These are phyloP conservation scores for Rhizopus microsporus DNA, from an alignment of 371 early-diverging fungal genomes.

Conservation along the genomic window DNA sequence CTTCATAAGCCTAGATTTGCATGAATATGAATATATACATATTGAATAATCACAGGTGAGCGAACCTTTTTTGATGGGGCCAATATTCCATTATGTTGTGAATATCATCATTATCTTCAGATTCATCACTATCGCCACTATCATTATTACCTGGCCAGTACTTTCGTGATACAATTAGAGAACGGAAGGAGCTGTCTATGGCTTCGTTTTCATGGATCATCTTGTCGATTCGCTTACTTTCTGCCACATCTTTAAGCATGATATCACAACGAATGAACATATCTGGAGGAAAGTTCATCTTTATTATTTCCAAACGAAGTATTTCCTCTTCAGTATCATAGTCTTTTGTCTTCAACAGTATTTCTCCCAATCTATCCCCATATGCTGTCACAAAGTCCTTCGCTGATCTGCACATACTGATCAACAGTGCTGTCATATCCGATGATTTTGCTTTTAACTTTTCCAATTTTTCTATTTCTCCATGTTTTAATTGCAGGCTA, in stretches of 20 bases:
- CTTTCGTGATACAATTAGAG: slow-evolving; percentile 27
- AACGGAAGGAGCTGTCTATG: slow-evolving; percentile 19
- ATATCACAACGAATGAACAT: slow-evolving; percentile 40
- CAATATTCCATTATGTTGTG: neutral
- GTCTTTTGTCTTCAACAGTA: slow-evolving; percentile 18
- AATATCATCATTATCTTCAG: slow-evolving; percentile 6
- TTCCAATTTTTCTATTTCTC: slow-evolving; percentile 13
- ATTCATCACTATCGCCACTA: slow-evolving; percentile 17
- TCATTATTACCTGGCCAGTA: slow-evolving; percentile 40
- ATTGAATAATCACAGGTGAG: too few species aligned
- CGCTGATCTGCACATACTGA: slow-evolving; percentile 33
- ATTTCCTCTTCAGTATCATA: slow-evolving; percentile 37
- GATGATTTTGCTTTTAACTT: slow-evolving; percentile 24
- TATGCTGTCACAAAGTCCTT: slow-evolving; percentile 32
- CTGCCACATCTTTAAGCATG: slow-evolving; percentile 42
- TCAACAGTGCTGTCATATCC: slow-evolving; percentile 38
- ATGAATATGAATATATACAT: neutral
- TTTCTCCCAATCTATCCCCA: slow-evolving; percentile 25
- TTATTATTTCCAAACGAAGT: slow-evolving; percentile 30
- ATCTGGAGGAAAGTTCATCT: slow-evolving; percentile 34
- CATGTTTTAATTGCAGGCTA: neutral
- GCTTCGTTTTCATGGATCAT: slow-evolving; percentile 25
- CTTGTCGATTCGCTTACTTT: slow-evolving; percentile 35
- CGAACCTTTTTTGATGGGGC: slow-evolving; percentile 11
- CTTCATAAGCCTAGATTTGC: slow-evolving; percentile 9